These are phyloP conservation scores for Lactifluus hygrophoroides DNA, from an alignment of 768 basidiomycete species.

Conservation along the genomic window DNA sequence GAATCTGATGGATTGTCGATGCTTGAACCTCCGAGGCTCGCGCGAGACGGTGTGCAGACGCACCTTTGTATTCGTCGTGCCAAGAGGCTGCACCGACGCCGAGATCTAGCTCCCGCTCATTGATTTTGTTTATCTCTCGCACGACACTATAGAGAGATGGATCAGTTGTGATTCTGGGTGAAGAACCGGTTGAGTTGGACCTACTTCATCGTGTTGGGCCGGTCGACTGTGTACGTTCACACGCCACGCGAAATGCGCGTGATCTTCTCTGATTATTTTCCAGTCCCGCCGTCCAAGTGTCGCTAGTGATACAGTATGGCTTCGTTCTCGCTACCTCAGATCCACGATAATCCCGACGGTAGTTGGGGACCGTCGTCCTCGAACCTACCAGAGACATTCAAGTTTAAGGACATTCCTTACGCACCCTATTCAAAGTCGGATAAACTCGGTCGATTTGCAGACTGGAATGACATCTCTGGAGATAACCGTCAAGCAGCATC, in stretches of 20 bases:
- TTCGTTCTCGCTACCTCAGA: conserved; percentile 79
- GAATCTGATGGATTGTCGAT: conserved; percentile 49
- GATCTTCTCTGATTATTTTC: conserved; percentile 1
- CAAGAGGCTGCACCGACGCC: conserved; percentile 68
- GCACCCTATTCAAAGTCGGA: conserved; percentile 98
- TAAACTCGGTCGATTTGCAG: conserved; percentile 94
- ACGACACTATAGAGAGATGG: conserved; percentile 56
- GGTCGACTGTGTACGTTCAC: no score
- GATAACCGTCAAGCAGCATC: conserved; percentile 52
- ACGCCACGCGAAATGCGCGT: conserved; percentile 13
- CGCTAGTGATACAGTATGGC: no score
- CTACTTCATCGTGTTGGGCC: conserved; percentile 70
- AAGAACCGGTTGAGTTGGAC: conserved; percentile 23
- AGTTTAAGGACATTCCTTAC: conserved; percentile 98
- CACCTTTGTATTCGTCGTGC: conserved; percentile 94
- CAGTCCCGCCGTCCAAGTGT: not conserved
- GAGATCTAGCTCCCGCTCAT: conserved; percentile 79
- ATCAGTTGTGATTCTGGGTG: conserved; percentile 8
- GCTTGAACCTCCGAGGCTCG: conserved; percentile 9
- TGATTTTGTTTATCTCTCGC: conserved; percentile 89
- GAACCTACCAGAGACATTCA: conserved; percentile 83
- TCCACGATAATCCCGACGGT: conserved; percentile 88
- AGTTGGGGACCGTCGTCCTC: conserved; percentile 86
- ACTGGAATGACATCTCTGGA: conserved; percentile 81
- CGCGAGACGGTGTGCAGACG: conserved; percentile 8